phyloP scores from a whole-genome alignment of 306 rosid genomes.

The Ormosia semicastrata region DNA sequence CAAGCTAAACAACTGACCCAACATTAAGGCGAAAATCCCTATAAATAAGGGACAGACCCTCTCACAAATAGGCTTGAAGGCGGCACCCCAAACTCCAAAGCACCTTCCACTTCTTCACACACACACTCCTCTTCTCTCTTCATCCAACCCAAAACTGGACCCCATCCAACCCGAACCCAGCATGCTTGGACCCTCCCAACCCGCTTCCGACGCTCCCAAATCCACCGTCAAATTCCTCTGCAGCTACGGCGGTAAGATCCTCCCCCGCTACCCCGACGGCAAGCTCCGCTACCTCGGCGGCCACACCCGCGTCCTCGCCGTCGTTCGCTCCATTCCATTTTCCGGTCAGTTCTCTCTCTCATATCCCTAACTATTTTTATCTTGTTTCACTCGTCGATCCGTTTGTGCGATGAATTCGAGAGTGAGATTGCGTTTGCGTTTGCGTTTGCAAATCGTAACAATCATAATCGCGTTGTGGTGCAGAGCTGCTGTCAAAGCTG shows the following conservation, averaged over 20 bases:
- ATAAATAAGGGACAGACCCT: conserved; percentile 53
- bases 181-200: conserved; percentile 51
- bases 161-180: not conserved
- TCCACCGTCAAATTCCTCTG: conserved; percentile 77
- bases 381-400: not conserved
- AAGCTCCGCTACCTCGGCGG: conserved; percentile 93
- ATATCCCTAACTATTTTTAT: not conserved
- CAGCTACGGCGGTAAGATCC: conserved; percentile 90
- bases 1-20: not conserved
- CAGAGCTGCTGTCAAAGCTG: conserved; percentile 77
- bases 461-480: conserved; percentile 7
- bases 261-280: conserved; percentile 92
- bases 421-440: conserved; percentile 23
- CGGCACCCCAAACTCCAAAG: conserved; percentile 28
- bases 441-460: not conserved
- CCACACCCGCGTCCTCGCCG: conserved; percentile 86
- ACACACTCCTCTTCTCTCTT: not conserved
- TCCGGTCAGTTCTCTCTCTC: conserved; percentile 55
- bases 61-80: conserved; percentile 55
- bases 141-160: not conserved
- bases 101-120: not conserved
- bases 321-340: conserved; percentile 65
- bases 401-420: conserved; percentile 11
- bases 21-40: conserved; percentile 22
- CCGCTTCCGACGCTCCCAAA: conserved; percentile 16